Evolutionary conservation across 768 basidiomycete species (phyloP).

Genomic region (Pleurotus salmoneostramineus): DNA sequence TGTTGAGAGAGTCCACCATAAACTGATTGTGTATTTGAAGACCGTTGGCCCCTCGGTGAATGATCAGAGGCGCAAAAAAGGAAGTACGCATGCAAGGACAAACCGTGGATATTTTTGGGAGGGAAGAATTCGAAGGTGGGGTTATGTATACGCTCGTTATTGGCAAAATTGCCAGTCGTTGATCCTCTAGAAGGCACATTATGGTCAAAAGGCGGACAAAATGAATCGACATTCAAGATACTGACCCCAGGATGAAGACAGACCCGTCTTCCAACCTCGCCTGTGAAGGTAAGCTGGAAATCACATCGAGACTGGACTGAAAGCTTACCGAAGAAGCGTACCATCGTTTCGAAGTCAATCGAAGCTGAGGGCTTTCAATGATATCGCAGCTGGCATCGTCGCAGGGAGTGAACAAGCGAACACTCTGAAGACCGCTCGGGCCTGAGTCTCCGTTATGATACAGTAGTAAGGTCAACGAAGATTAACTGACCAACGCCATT

Average conservation of each 20-base stretch:
- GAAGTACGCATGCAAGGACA: not conserved
- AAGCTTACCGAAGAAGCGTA: constrained; percentile 31
- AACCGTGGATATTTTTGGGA: constrained; percentile 30
- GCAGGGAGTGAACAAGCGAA: constrained; percentile 37
- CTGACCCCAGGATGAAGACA: constrained; percentile 13
- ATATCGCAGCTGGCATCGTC: constrained; percentile 26
- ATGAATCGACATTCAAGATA: not conserved
- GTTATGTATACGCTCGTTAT: constrained; percentile 58
- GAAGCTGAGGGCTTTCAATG: constrained; percentile 30
- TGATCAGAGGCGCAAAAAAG: not conserved
- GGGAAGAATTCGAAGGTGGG: constrained; percentile 45
- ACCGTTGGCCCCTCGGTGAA: constrained; percentile 16
- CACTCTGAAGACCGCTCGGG: constrained; percentile 26
- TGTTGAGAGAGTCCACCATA: constrained; percentile 11
- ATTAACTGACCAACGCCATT: not conserved
- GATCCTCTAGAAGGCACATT: not conserved
- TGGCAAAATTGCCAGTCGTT: constrained; percentile 37
- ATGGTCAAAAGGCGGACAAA: not conserved
- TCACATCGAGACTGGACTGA: not conserved
- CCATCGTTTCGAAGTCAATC: constrained; percentile 33
- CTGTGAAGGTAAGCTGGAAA: not conserved
- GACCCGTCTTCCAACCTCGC: constrained; percentile 17
- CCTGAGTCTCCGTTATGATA: not conserved
- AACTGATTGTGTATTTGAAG: constrained; percentile 13
- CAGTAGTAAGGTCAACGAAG: not conserved